Evolutionary conservation across 352 stramenopile species (phyloP), one percentile per base, ranked within the genome.

Genomic region (Poterioochromonas sp.): DNA sequence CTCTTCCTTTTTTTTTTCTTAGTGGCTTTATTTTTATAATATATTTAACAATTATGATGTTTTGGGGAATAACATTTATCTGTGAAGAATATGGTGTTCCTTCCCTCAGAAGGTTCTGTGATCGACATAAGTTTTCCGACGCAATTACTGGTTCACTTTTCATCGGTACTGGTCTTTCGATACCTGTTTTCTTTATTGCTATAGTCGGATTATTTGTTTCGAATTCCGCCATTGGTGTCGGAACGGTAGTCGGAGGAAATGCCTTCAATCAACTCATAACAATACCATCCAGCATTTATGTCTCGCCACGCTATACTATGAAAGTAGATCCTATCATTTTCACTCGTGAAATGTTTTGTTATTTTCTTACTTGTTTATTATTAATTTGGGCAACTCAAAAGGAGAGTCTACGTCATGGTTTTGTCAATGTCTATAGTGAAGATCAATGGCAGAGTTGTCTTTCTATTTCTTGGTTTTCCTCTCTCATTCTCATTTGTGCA

Each of bases 81-180:
- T 73, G 63, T 73, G 63, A 73, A 73, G 63, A 73, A 73, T 73
- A 73, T 47, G 29, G 29, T 49, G 63, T 73, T 12, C 63, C 63
- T 32, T 15, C 63, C 2, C 40, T 73, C 47, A 49, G 2, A 26
- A 29, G 2, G 12, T 47, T 73, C 5, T 73, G 63, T 49, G n/a
- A 73, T 12, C 29, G 37, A 1, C 5, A 47, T 32, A 73, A 73
- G 12, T 26, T 73, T 11, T 47, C 63, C 29, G 63, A 73, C 32
- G 63, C 29, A 11, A 5, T 73, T 29, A 47, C 63, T 41, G 63
- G 63, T 32, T 40, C 63, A 8, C 47, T 47, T 32, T 73, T 73
- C 32, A 73, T 73, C 11, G 63, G 29, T 29, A 47, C 63, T n/a
- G 63, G 63, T 8, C 5, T 47, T n/a, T 73, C 63, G 2, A n/a